Percentiles rank a stretch among this genome's conserved stretches.
phyloP scores from a whole-genome alignment of 768 basidiomycete species.

The Mrakia blollopis region DNA sequence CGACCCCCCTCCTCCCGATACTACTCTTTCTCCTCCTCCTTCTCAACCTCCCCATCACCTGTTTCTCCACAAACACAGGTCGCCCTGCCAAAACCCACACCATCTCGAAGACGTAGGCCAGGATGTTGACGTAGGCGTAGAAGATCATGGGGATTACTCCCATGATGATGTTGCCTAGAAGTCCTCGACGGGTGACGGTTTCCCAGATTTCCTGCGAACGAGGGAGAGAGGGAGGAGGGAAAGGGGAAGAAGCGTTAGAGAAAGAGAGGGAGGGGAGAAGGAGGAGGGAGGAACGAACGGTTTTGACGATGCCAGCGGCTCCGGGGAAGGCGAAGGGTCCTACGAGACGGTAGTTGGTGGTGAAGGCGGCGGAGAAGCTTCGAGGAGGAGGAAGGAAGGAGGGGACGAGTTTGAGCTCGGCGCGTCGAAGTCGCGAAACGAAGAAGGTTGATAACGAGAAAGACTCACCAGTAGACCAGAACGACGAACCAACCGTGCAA shows the following conservation, averaged over 20 bases:
- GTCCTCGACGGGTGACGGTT: slow-evolving; percentile 54
- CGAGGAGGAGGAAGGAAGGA: neutral
- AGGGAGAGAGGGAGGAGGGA: neutral
- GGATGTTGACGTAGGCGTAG: slow-evolving; percentile 36
- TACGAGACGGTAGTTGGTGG: slow-evolving; percentile 56
- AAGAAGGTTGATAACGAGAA: neutral
- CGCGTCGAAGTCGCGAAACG: neutral
- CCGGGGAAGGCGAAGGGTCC: slow-evolving; percentile 51
- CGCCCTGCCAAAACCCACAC: slow-evolving; percentile 21
- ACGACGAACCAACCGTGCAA: slow-evolving; percentile 54
- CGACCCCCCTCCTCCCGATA: neutral
- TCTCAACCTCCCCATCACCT: neutral
- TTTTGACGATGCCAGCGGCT: slow-evolving; percentile 51
- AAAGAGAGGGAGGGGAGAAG: neutral
- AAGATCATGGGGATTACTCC: slow-evolving; percentile 50
- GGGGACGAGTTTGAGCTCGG: neutral
- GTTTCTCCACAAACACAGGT: slow-evolving; percentile 14
- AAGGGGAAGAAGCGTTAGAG: neutral
- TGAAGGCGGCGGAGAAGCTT: slow-evolving; percentile 59
- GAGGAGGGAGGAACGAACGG: slow-evolving; percentile 39
- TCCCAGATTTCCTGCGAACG: slow-evolving; percentile 52
- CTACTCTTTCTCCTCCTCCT: neutral
- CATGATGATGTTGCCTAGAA: slow-evolving; percentile 57
- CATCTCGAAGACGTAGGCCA: slow-evolving; percentile 31
- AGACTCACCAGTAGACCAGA: slow-evolving; percentile 54